Percentiles rank a stretch among this genome's conserved stretches.
Evolutionary conservation across 495 filamentous ascomycete species (phyloP).

Genomic region (Bryoglossum gracile): DNA sequence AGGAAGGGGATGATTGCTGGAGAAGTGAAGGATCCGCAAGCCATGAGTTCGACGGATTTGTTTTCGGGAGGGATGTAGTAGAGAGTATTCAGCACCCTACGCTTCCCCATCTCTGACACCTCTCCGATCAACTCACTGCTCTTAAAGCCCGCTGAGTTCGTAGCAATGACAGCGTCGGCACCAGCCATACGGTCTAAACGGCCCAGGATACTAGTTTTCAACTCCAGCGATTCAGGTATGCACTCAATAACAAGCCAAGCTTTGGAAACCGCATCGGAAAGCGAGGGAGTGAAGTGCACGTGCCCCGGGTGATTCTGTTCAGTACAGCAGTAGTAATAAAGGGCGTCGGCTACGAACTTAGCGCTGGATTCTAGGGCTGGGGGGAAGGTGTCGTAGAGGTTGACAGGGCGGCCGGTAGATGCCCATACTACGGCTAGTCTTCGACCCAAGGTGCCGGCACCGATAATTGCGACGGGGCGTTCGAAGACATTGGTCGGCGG

Average conservation of each 20-base stretch:
- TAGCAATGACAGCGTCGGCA: constrained; percentile 42
- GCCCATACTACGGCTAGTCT: constrained; percentile 34
- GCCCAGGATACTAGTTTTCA: constrained; percentile 44
- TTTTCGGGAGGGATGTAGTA: constrained; percentile 46
- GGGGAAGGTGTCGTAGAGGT: constrained; percentile 31
- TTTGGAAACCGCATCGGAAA: constrained; percentile 18
- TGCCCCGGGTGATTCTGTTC: constrained; percentile 27
- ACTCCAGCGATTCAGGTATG: constrained; percentile 39
- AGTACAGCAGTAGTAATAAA: constrained; percentile 26
- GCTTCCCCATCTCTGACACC: constrained; percentile 4
- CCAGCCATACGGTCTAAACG: constrained; percentile 37
- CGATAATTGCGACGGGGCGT: constrained; percentile 32
- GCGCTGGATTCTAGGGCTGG: constrained; percentile 24
- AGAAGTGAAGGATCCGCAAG: constrained; percentile 38
- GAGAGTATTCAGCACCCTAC: constrained; percentile 42
- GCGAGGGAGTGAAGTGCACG: constrained; percentile 27
- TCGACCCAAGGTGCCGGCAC: constrained; percentile 32
- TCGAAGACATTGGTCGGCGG: constrained; percentile 21
- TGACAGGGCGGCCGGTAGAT: constrained; percentile 28
- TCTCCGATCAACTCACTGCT: constrained; percentile 22
- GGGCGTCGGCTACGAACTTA: constrained; percentile 32
- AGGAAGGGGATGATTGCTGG: constrained; percentile 37
- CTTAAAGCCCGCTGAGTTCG: constrained; percentile 45
- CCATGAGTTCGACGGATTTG: constrained; percentile 49
- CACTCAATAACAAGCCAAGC: constrained; percentile 27